These are phyloP conservation scores for Phytophthora crassamura DNA, from an alignment of 352 stramenopile genomes.

Conservation along the genomic window DNA sequence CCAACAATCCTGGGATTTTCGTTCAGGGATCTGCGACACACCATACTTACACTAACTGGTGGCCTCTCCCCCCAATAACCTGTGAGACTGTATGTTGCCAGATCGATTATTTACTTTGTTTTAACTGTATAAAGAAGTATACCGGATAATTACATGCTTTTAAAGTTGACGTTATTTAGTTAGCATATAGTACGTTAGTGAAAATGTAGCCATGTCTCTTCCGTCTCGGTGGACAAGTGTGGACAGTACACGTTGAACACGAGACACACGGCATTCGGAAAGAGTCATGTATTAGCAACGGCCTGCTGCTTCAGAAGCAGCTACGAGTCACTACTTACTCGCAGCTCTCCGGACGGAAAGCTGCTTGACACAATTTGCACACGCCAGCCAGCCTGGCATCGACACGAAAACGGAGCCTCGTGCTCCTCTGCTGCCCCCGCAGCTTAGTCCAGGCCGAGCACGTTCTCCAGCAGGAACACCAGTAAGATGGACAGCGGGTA, in stretches of 20 bases:
- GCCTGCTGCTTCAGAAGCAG: no score
- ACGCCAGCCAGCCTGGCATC: slow-evolving; percentile 16
- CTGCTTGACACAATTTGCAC: slow-evolving; percentile 27
- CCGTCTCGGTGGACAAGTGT: no score
- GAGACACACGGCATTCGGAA: no score
- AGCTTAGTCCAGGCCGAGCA: slow-evolving; percentile 90
- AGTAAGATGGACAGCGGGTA: slow-evolving; percentile 95
- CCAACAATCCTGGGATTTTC: slow-evolving; percentile 36
- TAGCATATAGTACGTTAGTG: no score
- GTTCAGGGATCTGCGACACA: slow-evolving; percentile 32
- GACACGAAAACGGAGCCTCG: background rate
- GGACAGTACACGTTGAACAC: no score
- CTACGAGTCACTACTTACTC: background rate
- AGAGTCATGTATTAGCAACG: no score
- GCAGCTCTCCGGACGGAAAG: background rate
- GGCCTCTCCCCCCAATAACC: slow-evolving; percentile 23
- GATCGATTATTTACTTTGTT: no score
- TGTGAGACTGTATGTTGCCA: no score
- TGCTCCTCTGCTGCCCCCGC: no score
- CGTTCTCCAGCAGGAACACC: slow-evolving; percentile 94
- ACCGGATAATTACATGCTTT: no score
- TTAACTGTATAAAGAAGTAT: no score
- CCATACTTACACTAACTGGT: slow-evolving; percentile 24
- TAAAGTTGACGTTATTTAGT: no score
- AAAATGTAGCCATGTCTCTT: slow-evolving; percentile 3